Evolutionary conservation across 352 stramenopile genomes (phyloP).

Genomic region (Heterotrichella gracilis): DNA sequence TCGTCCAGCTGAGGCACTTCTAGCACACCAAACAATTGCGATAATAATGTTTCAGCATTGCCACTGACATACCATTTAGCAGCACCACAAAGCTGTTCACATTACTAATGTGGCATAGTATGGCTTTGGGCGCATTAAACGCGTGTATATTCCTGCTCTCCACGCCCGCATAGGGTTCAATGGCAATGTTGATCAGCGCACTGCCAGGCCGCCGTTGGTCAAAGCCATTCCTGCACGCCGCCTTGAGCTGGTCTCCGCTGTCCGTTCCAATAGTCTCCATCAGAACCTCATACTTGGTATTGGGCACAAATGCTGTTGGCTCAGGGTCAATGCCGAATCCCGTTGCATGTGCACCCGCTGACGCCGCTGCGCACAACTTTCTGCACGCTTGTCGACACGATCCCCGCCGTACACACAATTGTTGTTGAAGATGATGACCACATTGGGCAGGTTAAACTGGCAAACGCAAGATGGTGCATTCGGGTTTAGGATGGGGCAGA

Average conservation of each 20-base stretch:
- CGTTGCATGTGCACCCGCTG: background rate
- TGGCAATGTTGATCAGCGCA: slow-evolving; percentile 16
- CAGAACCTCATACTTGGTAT: slow-evolving; percentile 13
- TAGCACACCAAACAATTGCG: too few relatives aligned
- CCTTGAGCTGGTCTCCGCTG: slow-evolving; percentile 14
- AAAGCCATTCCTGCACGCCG: background rate
- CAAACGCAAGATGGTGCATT: too few relatives aligned
- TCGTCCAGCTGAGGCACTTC: too few relatives aligned
- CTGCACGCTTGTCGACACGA: too few relatives aligned
- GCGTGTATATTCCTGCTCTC: too few relatives aligned
- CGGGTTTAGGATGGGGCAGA: too few relatives aligned
- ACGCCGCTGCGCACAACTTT: slow-evolving; percentile 17
- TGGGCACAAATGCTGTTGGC: slow-evolving; percentile 13
- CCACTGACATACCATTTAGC: too few relatives aligned
- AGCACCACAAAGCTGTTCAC: too few relatives aligned
- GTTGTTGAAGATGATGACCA: slow-evolving; percentile 19
- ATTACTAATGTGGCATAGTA: too few relatives aligned
- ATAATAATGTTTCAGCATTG: too few relatives aligned
- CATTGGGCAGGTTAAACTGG: slow-evolving; percentile 16
- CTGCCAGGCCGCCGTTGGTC: slow-evolving; percentile 12
- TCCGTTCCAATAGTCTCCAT: slow-evolving; percentile 13
- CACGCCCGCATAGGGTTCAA: slow-evolving; percentile 14
- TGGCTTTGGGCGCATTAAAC: too few relatives aligned
- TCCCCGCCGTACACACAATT: too few relatives aligned
- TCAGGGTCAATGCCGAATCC: background rate